Percentiles rank a stretch among this genome's conserved stretches.
phyloP scores from a whole-genome alignment of 768 basidiomycete species.

The Trametes punicea region DNA sequence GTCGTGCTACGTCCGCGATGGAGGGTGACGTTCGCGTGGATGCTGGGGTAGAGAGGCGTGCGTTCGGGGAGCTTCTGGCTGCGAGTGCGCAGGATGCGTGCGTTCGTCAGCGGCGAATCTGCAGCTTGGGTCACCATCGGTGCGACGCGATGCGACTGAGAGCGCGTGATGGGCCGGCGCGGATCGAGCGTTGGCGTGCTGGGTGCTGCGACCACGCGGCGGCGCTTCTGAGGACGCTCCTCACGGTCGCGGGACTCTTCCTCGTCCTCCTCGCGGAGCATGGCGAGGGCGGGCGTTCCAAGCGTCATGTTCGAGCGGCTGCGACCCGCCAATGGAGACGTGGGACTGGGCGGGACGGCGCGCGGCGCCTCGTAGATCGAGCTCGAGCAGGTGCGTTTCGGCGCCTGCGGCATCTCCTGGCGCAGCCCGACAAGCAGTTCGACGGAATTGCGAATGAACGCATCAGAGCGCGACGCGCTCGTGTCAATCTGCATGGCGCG shows the following conservation, averaged over 20 bases:
- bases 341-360: conserved; percentile 14
- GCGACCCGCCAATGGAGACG: conserved; percentile 21
- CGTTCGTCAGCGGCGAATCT: not conserved
- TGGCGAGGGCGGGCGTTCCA: conserved; percentile 9
- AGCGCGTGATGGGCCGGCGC: conserved; percentile 20
- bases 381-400: conserved; percentile 16
- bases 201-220: conserved; percentile 13
- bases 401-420: conserved; percentile 23
- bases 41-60: conserved; percentile 6
- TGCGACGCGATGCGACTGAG: conserved; percentile 21
- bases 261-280: conserved; percentile 24
- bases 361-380: conserved; percentile 10
- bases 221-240: conserved; percentile 22
- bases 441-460: conserved; percentile 50
- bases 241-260: not conserved
- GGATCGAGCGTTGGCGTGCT: conserved; percentile 4
- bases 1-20: conserved; percentile 19
- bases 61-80: conserved; percentile 21
- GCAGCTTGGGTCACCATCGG: not conserved
- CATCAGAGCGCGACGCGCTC: conserved; percentile 35
- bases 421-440: conserved; percentile 61
- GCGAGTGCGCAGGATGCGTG: conserved; percentile 20
- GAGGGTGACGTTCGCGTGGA: conserved; percentile 20
- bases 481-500: conserved; percentile 46
- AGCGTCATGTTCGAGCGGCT: conserved; percentile 8